These are phyloP conservation scores for Elsinoe arachidis DNA, from an alignment of 2,329 filamentous ascomycete genomes.

Conservation along the genomic window DNA sequence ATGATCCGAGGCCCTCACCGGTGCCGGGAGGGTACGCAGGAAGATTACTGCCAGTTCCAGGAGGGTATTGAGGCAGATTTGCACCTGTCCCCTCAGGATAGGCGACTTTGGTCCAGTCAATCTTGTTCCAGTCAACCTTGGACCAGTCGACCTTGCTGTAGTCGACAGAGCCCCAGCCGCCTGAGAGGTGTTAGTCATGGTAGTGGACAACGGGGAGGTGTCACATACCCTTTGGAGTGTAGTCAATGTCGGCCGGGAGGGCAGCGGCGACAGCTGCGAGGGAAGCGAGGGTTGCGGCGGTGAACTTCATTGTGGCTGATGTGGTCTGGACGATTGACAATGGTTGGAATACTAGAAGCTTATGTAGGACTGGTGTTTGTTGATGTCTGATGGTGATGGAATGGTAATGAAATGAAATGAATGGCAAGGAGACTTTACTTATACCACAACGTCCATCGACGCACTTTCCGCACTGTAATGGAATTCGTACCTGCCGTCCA, in stretches of 20 bases:
- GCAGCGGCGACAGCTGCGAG: slow-evolving; percentile 12
- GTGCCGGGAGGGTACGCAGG: background rate
- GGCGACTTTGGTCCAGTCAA: slow-evolving; percentile 12
- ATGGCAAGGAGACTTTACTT: slow-evolving; percentile 2
- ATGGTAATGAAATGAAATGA: background rate
- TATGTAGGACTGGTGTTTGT: background rate
- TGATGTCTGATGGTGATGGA: background rate
- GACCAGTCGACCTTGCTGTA: slow-evolving; percentile 11
- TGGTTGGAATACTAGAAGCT: background rate
- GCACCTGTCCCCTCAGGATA: too few relatives aligned
- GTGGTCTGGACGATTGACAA: background rate
- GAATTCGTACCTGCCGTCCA: background rate
- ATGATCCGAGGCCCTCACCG: background rate
- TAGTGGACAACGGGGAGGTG: background rate
- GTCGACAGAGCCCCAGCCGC: slow-evolving; percentile 4
- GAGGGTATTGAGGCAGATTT: too few relatives aligned
- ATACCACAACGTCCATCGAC: background rate
- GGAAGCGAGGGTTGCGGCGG: slow-evolving; percentile 11
- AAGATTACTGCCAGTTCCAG: slow-evolving; percentile 13
- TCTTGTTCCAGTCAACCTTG: slow-evolving; percentile 12
- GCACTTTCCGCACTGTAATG: background rate
- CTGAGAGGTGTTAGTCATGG: background rate
- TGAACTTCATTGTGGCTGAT: slow-evolving; percentile 15
- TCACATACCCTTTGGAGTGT: slow-evolving; percentile 12
- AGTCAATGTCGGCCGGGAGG: slow-evolving; percentile 9